A percentile compares a stretch with the other conserved stretches of the same genome.
Evolutionary conservation across 2,329 filamentous ascomycete species (phyloP).

Genomic region (Fusarium sp.): DNA sequence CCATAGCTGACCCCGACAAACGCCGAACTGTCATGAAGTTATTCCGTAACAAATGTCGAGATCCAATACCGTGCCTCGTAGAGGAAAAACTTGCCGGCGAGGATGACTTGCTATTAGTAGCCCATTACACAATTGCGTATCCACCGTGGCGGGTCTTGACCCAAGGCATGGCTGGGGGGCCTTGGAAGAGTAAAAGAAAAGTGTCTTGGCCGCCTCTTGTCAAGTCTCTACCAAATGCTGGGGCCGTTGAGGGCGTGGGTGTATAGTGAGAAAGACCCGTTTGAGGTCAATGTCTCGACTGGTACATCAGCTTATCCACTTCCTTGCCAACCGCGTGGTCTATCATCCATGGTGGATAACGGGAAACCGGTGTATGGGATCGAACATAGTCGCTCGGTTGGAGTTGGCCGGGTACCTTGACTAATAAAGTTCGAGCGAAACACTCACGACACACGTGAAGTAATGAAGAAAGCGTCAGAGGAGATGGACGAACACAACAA

Average conservation of each 20-base stretch:
- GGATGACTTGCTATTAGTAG: slow-evolving; percentile 14
- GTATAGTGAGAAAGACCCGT: not conserved
- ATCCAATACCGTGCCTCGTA: not conserved
- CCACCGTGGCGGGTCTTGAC: slow-evolving; percentile 34
- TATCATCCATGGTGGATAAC: too few relatives aligned
- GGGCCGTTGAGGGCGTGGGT: not conserved
- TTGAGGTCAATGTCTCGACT: not conserved
- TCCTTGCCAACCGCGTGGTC: not conserved
- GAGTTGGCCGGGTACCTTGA: too few relatives aligned
- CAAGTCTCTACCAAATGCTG: too few relatives aligned
- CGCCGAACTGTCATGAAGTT: slow-evolving; percentile 37
- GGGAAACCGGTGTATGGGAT: too few relatives aligned
- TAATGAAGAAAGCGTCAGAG: too few relatives aligned
- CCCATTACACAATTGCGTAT: slow-evolving; percentile 43
- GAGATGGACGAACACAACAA: too few relatives aligned
- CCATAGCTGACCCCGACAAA: slow-evolving; percentile 27
- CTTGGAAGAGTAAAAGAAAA: too few relatives aligned
- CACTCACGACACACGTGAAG: too few relatives aligned
- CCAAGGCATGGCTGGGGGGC: not conserved
- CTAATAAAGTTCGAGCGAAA: too few relatives aligned
- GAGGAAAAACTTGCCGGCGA: slow-evolving; percentile 2
- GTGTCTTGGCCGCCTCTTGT: too few relatives aligned
- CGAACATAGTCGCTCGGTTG: too few relatives aligned
- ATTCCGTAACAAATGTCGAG: not conserved
- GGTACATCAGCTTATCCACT: not conserved